phyloP scores from a whole-genome alignment of 176 grass and related monocot species.

The Oryza brachyantha region DNA sequence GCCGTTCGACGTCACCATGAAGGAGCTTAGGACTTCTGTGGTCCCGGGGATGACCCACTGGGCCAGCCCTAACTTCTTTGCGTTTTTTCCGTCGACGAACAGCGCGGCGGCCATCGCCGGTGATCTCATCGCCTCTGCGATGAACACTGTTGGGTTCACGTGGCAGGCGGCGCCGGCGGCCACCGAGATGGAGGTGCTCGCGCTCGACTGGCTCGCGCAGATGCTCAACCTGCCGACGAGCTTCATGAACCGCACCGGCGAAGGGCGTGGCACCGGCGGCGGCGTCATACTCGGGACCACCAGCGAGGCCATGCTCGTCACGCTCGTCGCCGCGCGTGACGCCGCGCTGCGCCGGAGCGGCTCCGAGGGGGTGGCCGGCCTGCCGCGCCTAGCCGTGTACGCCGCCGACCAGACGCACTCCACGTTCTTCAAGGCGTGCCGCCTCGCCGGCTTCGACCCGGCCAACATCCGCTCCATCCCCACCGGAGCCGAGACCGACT shows the following conservation, averaged over 20 bases:
- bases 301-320: constrained; percentile 57
- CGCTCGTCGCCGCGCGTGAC: constrained; percentile 47
- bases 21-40: constrained; percentile 20
- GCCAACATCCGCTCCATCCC: constrained; percentile 31
- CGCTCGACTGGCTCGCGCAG: constrained; percentile 55
- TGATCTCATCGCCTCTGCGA: constrained; percentile 53
- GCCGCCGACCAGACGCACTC: constrained; percentile 55
- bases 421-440: constrained; percentile 55
- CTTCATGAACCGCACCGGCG: constrained; percentile 29
- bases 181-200: constrained; percentile 54
- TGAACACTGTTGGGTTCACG: constrained; percentile 63
- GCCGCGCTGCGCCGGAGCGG: background rate
- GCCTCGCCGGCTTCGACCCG: constrained; percentile 42
- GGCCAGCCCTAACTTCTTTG: constrained; percentile 72
- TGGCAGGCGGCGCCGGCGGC: constrained; percentile 46
- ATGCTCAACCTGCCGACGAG: constrained; percentile 28
- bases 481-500: constrained; percentile 5
- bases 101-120: constrained; percentile 53
- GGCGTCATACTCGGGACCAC: constrained; percentile 44
- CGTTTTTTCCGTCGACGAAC: constrained; percentile 53
- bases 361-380: background rate
- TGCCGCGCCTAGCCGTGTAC: constrained; percentile 34
- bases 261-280: constrained; percentile 10
- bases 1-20: constrained; percentile 36
- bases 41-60: constrained; percentile 57